Conservation (phyloP, 495 filamentous ascomycete species). For the Hyaloscypha bicolor region DNA sequence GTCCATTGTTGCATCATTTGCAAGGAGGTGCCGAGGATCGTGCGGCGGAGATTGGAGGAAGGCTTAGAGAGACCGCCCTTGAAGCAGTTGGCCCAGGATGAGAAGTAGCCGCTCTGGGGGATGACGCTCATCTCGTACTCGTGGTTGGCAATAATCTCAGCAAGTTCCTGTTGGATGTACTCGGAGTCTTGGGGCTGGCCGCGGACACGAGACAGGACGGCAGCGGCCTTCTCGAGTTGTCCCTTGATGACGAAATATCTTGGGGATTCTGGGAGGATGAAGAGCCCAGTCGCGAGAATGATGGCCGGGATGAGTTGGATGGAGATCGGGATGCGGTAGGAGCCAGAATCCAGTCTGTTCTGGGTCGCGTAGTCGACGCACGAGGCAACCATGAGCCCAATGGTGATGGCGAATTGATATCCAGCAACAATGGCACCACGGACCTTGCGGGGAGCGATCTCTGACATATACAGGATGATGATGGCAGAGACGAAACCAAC, state of each 20-base stretch:
- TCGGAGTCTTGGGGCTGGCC: slow-evolving; percentile 63
- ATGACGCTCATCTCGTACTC: slow-evolving; percentile 65
- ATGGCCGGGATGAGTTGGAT: slow-evolving; percentile 80
- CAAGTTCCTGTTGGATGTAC: slow-evolving; percentile 64
- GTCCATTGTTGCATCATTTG: slow-evolving; percentile 68
- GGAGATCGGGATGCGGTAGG: slow-evolving; percentile 81
- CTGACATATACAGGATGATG: slow-evolving; percentile 61
- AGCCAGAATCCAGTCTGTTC: slow-evolving; percentile 62
- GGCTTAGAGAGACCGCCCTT: slow-evolving; percentile 61
- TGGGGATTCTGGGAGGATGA: slow-evolving; percentile 80
- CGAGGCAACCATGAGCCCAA: slow-evolving; percentile 75
- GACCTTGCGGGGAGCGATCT: slow-evolving; percentile 61
- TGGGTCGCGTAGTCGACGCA: slow-evolving; percentile 76
- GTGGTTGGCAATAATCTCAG: slow-evolving; percentile 78
- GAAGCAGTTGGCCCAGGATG: slow-evolving; percentile 72
- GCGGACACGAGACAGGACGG: slow-evolving; percentile 65
- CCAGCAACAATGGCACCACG: slow-evolving; percentile 69
- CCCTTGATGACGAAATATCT: slow-evolving; percentile 78
- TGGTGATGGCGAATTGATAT: slow-evolving; percentile 84
- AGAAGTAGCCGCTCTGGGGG: slow-evolving; percentile 59
- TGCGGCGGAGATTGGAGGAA: slow-evolving; percentile 50
- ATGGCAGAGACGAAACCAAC: slow-evolving; percentile 78
- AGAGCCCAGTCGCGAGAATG: slow-evolving; percentile 71
- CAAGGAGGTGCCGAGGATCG: slow-evolving; percentile 59
- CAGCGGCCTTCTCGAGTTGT: slow-evolving; percentile 63